Percentiles rank a stretch among this genome's conserved stretches.
Conservation (phyloP, 108 stramenopile species). For the Cyclotella choctawhatcheeana region DNA sequence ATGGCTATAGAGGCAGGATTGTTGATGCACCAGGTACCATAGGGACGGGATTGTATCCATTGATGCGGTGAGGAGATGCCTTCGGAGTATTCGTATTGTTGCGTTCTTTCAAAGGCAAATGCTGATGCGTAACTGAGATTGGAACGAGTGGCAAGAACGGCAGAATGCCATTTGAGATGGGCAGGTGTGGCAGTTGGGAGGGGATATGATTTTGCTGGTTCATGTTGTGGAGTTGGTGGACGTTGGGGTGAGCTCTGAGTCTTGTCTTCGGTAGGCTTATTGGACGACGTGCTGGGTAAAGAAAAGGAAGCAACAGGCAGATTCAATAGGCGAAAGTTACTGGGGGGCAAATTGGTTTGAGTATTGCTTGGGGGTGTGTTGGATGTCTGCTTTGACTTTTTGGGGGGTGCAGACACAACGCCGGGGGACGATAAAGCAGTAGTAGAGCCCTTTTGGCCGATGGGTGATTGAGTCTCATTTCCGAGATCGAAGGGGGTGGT, state of each 20-base stretch:
- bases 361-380: constrained; percentile 22
- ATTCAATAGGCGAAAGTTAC: constrained; percentile 55
- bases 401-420: constrained; percentile 38
- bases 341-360: constrained; percentile 13
- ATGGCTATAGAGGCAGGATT: constrained; percentile 94
- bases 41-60: constrained; percentile 83
- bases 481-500: constrained; percentile 43
- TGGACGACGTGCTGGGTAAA: constrained; percentile 32
- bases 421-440: background rate
- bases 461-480: constrained; percentile 27
- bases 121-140: constrained; percentile 57
- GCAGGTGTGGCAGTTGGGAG: constrained; percentile 68
- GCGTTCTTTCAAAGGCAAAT: constrained; percentile 63
- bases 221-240: constrained; percentile 32
- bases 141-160: constrained; percentile 60
- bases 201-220: constrained; percentile 31
- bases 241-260: constrained; percentile 16
- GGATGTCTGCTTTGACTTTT: constrained; percentile 34
- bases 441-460: constrained; percentile 15
- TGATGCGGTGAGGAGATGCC: constrained; percentile 34
- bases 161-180: constrained; percentile 69
- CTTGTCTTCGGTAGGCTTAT: background rate
- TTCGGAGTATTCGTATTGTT: constrained; percentile 43
- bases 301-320: constrained; percentile 84
- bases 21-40: constrained; percentile 70